Evolutionary conservation across 2,329 filamentous ascomycete genomes (phyloP).

Genomic region (Hypoxylon sp.): DNA sequence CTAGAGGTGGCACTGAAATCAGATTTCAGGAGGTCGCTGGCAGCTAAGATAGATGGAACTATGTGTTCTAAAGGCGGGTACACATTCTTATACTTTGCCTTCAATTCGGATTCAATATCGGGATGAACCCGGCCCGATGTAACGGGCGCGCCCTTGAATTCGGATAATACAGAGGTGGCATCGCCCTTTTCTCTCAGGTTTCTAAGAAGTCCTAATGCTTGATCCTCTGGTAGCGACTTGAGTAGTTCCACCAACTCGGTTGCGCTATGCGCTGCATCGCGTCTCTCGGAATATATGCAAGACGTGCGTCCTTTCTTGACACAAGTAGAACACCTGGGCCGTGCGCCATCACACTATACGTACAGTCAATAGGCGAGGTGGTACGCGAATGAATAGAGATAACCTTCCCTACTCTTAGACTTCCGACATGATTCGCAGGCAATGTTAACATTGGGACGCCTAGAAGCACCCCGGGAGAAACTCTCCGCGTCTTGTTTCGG

Average conservation of each 20-base stretch:
- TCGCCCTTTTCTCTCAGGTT: neutral
- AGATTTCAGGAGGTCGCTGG: neutral
- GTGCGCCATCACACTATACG: neutral
- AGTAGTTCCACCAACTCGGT: neutral
- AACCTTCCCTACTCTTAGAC: conserved; percentile 4
- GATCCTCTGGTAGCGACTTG: neutral
- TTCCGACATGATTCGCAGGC: conserved; percentile 1
- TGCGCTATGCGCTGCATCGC: neutral
- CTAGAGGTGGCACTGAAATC: neutral
- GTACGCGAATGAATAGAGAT: neutral
- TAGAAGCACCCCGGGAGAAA: neutral
- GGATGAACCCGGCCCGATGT: neutral
- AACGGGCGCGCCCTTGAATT: neutral
- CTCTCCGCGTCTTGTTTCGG: neutral
- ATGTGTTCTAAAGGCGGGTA: neutral
- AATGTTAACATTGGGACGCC: conserved; percentile 2
- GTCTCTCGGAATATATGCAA: neutral
- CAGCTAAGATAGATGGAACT: conserved; percentile 1
- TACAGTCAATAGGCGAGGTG: neutral
- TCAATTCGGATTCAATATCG: neutral
- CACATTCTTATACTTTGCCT: neutral
- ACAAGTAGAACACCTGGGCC: neutral
- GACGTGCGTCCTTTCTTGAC: neutral
- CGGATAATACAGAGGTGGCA: neutral
- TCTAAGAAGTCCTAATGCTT: neutral